phyloP scores from a whole-genome alignment of 441 rosid genomes.

The Pelargonium cotyledonis region DNA sequence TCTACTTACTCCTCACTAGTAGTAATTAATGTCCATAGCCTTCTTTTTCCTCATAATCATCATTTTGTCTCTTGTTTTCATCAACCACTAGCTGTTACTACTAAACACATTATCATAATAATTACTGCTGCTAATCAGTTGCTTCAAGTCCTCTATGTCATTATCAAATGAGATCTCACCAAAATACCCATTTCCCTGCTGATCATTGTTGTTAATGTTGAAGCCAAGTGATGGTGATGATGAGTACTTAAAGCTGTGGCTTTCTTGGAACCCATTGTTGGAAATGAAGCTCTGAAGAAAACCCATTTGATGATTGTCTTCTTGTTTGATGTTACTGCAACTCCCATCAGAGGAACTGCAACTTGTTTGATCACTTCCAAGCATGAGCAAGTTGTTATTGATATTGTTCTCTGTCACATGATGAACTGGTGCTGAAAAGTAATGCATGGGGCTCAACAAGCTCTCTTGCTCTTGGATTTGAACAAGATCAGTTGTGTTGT shows the following conservation, averaged over 20 bases:
- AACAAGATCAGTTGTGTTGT: constrained; percentile 16
- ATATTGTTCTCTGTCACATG: not conserved
- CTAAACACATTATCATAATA: not conserved
- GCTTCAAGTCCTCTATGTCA: constrained; percentile 44
- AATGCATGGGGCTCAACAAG: constrained; percentile 29
- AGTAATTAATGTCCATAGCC: not conserved
- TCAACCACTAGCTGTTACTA: constrained; percentile 14
- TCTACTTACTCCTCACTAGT: not conserved
- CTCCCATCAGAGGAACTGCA: constrained; percentile 53
- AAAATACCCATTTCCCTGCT: constrained; percentile 24
- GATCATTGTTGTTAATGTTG: constrained; percentile 14
- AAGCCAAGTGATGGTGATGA: not conserved
- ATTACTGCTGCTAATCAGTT: constrained; percentile 28
- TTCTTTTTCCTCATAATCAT: not conserved
- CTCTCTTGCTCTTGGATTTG: constrained; percentile 26
- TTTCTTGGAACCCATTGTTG: constrained; percentile 29
- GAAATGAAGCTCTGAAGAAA: constrained; percentile 22
- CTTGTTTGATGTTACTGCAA: constrained; percentile 44
- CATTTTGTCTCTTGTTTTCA: constrained; percentile 39
- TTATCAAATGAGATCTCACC: constrained; percentile 24
- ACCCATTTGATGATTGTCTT: constrained; percentile 21
- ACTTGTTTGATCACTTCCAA: constrained; percentile 44
- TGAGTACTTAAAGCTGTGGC: constrained; percentile 25
- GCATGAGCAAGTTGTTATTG: constrained; percentile 36
- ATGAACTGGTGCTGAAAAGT: constrained; percentile 17